These are phyloP conservation scores for Adenanthera pavonina DNA, from an alignment of 306 rosid genomes.

Conservation along the genomic window DNA sequence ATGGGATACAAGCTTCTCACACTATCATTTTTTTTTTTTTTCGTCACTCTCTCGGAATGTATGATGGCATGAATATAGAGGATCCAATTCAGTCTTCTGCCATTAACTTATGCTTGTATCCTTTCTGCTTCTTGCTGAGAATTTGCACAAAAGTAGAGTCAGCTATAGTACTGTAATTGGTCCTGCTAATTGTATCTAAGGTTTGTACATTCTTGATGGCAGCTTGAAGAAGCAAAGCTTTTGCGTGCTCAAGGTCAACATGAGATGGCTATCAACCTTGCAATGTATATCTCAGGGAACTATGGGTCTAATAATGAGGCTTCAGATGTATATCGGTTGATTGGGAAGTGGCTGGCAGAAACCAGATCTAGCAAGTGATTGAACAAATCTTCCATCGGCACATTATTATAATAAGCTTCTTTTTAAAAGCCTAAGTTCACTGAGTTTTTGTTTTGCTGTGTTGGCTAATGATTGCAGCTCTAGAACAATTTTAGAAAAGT, in stretches of 20 bases:
- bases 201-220: slow-evolving; percentile 42
- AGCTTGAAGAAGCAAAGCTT: slow-evolving; percentile 99
- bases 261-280: slow-evolving; percentile 92
- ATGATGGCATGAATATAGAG: background rate
- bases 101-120: background rate
- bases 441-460: slow-evolving; percentile 26
- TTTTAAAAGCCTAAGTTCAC: slow-evolving; percentile 13
- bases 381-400: slow-evolving; percentile 34
- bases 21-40: background rate
- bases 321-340: slow-evolving; percentile 85
- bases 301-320: slow-evolving; percentile 64
- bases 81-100: background rate
- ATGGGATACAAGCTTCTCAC: no score
- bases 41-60: background rate
- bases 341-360: slow-evolving; percentile 98
- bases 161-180: slow-evolving; percentile 6
- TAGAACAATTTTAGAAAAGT: slow-evolving; percentile 92
- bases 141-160: slow-evolving; percentile 27
- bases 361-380: slow-evolving; percentile 94
- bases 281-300: slow-evolving; percentile 68
- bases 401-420: slow-evolving; percentile 1
- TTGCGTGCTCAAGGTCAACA: slow-evolving; percentile 90
- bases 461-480: slow-evolving; percentile 66
- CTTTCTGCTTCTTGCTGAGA: slow-evolving; percentile 19
- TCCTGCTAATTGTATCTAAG: background rate